Base-by-base conservation (phyloP, 495 filamentous ascomycete species). In the Aspergillus baeticus region DNA sequence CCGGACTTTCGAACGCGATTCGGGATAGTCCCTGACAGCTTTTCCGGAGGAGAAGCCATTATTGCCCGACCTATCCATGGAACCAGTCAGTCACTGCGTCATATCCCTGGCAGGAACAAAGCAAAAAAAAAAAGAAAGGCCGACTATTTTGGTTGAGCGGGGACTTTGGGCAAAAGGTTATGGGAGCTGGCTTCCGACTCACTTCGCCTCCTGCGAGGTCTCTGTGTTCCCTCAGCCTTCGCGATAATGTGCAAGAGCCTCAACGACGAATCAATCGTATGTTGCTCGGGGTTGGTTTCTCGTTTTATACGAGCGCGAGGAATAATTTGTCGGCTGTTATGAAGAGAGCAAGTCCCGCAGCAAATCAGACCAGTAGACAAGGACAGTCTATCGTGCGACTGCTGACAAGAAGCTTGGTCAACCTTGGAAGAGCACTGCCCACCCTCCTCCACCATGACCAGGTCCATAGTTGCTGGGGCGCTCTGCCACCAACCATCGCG, bases 401-500 rank as follows among this genome's bases (percentile, higher is more conserved):
- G 46, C 46, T 38, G 47, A 38, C 20, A 36, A 33, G 34, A 50
- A 50, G 34, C 47, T 38, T 50, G 46, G 31, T 49, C 46, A 37
- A 44, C 15, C 17, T 10, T 29, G 26, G 33, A 22, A 35, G 31
- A 33, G 46, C 46, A 49, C 46, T 31, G 46, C 46, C 46, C 33
- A 33, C 43, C 35, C n/a, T 15, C 35, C 35, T 29, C 43, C 43
- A 29, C 43, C 43, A 26, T 46, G n/a, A 11, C 11, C 23, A 14
- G 4, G 31, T 29, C 14, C 7, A 29, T 22, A 26, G 20, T 15
- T 34, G 17, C 42, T 45, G 42, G 42, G 42, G 21, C 42, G 42
- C 42, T 22, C 18, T 18, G 22, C 42, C 42, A 45, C 42, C 42
- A 29, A 45, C 22, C 42, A 26, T 29, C 42, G 42, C n/a, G 42